A percentile compares a stretch with the other conserved stretches of the same genome.
Conservation (phyloP, 768 basidiomycete genomes). For the Trametes elegans region DNA sequence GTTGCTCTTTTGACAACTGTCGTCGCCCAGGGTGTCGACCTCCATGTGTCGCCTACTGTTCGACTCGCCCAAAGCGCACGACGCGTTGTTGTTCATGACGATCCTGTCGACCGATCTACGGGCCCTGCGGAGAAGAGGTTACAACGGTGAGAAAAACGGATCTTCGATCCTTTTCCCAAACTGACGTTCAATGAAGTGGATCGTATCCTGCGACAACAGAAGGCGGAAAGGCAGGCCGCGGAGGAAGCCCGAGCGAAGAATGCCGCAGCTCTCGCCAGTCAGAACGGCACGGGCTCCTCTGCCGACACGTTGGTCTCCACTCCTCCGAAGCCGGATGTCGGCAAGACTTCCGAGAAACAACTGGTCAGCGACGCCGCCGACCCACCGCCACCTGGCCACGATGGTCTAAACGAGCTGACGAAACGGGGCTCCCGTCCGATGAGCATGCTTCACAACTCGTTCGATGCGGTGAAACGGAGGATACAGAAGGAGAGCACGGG, state of each 20-base stretch:
- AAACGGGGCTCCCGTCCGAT: constrained; percentile 1
- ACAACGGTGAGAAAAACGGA: constrained; percentile 57
- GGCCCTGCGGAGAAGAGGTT: constrained; percentile 78
- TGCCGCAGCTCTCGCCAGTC: constrained; percentile 22
- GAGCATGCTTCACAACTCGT: constrained; percentile 4
- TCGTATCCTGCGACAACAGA: constrained; percentile 83
- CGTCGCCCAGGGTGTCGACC: constrained; percentile 65
- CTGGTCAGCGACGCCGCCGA: not conserved
- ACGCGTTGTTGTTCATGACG: constrained; percentile 88
- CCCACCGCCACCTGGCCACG: not conserved
- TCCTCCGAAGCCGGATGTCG: not conserved
- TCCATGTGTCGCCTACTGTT: constrained; percentile 81
- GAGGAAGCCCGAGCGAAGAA: constrained; percentile 45
- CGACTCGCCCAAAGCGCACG: constrained; percentile 76
- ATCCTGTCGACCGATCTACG: constrained; percentile 89
- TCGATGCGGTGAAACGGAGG: not conserved
- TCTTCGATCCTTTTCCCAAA: constrained; percentile 23
- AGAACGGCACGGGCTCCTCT: not conserved
- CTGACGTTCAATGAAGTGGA: constrained; percentile 57
- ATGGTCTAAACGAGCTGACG: not conserved
- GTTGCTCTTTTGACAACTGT: constrained; percentile 3
- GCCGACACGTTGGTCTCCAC: constrained; percentile 2
- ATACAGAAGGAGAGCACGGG: not conserved
- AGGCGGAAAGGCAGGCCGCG: constrained; percentile 57
- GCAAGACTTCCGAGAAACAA: not conserved